These are phyloP conservation scores for Malassezia vespertilionis DNA, from an alignment of 1,284 basidiomycete genomes.

Conservation along the genomic window DNA sequence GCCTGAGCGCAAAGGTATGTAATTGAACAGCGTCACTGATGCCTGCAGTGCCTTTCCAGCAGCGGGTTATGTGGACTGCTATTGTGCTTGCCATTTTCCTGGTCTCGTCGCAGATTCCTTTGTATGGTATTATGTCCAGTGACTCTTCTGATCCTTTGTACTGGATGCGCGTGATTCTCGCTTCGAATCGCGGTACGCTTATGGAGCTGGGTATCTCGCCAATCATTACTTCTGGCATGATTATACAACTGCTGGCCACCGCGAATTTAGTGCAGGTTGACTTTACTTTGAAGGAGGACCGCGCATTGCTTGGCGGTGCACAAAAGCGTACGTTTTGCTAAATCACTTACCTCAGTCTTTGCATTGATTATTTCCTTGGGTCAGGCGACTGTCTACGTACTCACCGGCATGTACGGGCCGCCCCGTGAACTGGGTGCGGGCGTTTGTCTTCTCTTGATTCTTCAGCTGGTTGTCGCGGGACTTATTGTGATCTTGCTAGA, in stretches of 20 bases:
- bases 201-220: conserved; percentile 99
- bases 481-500: conserved; percentile 96
- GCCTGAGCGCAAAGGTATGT: conserved; percentile 44
- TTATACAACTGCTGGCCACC: conserved; percentile 96
- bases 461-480: conserved; percentile 84
- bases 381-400: conserved; percentile 91
- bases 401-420: conserved; percentile 91
- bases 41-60: conserved; percentile 43
- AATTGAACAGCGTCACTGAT: background rate
- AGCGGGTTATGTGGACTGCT: conserved; percentile 45
- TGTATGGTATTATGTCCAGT: conserved; percentile 47
- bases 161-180: conserved; percentile 99
- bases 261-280: conserved; percentile 96
- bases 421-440: conserved; percentile 88
- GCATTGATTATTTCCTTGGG: conserved; percentile 92
- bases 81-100: conserved; percentile 47
- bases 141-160: conserved; percentile 70
- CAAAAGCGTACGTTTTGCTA: conserved; percentile 73
- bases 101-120: conserved; percentile 45
- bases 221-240: conserved; percentile 91
- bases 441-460: conserved; percentile 84
- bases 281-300: conserved; percentile 91
- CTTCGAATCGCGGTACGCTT: conserved; percentile 91
- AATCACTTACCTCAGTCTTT: conserved; percentile 63
- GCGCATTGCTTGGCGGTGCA: conserved; percentile 86